Evolutionary conservation across 345 rosid species (phyloP).

Genomic region (Camelina neglecta): DNA sequence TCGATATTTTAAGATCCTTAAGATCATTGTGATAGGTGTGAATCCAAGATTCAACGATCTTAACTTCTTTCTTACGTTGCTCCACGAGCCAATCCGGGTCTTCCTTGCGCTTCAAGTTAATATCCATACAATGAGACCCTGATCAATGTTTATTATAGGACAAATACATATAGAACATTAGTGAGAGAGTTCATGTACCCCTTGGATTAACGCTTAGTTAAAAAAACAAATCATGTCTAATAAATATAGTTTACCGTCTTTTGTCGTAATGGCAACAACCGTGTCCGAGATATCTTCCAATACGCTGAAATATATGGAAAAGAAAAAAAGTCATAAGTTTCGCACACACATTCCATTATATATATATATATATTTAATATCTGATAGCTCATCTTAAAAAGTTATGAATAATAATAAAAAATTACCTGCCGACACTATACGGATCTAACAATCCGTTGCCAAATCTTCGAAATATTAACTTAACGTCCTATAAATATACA

Average conservation of each 20-base stretch:
- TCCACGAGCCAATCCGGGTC: not conserved
- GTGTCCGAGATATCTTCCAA: not conserved
- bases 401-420: too few relatives aligned
- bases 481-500: not conserved
- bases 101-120: too few relatives aligned
- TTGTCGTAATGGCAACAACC: not conserved
- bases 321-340: too few relatives aligned
- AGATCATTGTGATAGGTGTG: conserved; percentile 33
- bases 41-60: conserved; percentile 49
- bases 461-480: not conserved
- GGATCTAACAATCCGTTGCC: not conserved
- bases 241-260: not conserved
- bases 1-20: conserved; percentile 13
- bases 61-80: too few relatives aligned
- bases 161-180: too few relatives aligned
- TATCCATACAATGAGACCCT: too few relatives aligned
- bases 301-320: not conserved
- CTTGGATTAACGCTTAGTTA: conserved; percentile 22
- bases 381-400: too few relatives aligned
- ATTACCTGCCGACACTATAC: not conserved
- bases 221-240: too few relatives aligned
- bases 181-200: not conserved
- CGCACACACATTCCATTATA: too few relatives aligned
- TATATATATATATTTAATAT: too few relatives aligned
- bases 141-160: too few relatives aligned